These are phyloP conservation scores for Heliamphora exappendiculata DNA, from an alignment of 148 eudicot genomes.

Conservation along the genomic window DNA sequence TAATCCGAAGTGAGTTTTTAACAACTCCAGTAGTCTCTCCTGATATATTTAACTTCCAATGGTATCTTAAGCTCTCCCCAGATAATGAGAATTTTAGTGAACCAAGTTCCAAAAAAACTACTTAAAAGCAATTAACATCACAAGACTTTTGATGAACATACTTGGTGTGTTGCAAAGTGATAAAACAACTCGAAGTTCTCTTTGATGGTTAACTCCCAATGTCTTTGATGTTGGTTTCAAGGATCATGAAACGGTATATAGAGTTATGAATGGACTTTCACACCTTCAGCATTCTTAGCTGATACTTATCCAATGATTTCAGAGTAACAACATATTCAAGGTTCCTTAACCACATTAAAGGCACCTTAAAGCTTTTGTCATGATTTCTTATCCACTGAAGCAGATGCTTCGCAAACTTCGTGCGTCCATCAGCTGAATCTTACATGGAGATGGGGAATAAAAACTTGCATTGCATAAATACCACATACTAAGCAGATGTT, in stretches of 20 bases:
- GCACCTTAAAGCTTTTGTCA: slow-evolving; percentile 6
- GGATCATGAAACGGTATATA: background rate
- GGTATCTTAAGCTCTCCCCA: slow-evolving; percentile 11
- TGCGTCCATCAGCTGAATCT: slow-evolving; percentile 8
- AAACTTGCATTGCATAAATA: slow-evolving; percentile 17
- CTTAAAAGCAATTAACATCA: background rate
- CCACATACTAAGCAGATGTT: slow-evolving; percentile 11
- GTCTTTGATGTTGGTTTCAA: background rate
- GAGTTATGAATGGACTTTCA: background rate
- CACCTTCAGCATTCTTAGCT: slow-evolving; percentile 6
- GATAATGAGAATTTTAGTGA: background rate
- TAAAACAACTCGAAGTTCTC: background rate
- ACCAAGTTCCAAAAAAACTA: background rate
- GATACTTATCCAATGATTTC: slow-evolving; percentile 13
- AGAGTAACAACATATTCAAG: background rate
- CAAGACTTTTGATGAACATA: background rate
- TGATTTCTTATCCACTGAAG: slow-evolving; percentile 2
- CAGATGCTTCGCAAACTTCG: background rate
- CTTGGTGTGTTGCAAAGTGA: background rate
- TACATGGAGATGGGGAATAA: slow-evolving; percentile 11
- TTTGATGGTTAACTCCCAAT: background rate
- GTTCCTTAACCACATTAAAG: slow-evolving; percentile 10
- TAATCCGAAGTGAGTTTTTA: background rate
- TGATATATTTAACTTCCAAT: background rate
- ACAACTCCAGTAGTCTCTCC: slow-evolving; percentile 7